A percentile compares a stretch with the other conserved stretches of the same genome.
These are phyloP conservation scores for Tephrocybe sp. DNA, from an alignment of 768 basidiomycete species.

Conservation along the genomic window DNA sequence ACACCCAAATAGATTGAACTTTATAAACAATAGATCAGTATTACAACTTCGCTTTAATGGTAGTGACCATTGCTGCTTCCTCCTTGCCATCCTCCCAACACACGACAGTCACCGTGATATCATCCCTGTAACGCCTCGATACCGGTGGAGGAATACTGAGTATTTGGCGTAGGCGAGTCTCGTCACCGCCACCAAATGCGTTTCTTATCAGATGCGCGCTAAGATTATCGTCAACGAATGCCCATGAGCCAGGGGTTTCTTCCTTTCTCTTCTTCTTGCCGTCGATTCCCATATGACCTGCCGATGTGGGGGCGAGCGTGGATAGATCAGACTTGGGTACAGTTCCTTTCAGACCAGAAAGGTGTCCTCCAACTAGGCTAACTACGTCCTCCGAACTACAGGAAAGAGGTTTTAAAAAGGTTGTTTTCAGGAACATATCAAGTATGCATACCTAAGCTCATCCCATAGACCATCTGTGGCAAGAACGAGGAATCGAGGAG, in stretches of 20 bases:
- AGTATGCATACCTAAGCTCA: conserved; percentile 41
- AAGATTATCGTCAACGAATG: conserved; percentile 76
- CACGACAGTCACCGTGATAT: conserved; percentile 80
- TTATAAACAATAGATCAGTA: neutral
- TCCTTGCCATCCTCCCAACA: conserved; percentile 79
- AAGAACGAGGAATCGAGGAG: conserved; percentile 77
- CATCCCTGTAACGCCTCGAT: conserved; percentile 78
- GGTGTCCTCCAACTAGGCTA: conserved; percentile 78
- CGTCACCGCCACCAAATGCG: conserved; percentile 85
- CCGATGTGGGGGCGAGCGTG: conserved; percentile 50
- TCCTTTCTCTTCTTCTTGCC: conserved; percentile 52
- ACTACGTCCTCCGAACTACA: conserved; percentile 81
- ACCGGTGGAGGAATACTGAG: conserved; percentile 83
- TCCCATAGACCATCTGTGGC: conserved; percentile 89
- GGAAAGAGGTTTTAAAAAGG: conserved; percentile 7
- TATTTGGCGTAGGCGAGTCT: conserved; percentile 48
- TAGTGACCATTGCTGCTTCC: conserved; percentile 29
- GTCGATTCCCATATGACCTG: conserved; percentile 55
- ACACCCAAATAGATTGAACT: neutral
- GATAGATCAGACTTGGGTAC: conserved; percentile 59
- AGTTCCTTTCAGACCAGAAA: conserved; percentile 66
- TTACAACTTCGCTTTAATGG: conserved; percentile 50
- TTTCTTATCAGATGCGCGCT: conserved; percentile 86
- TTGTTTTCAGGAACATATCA: neutral
- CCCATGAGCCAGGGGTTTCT: conserved; percentile 55